Evolutionary conservation across 2,329 filamentous ascomycete genomes (phyloP), one percentile per base, ranked within the genome.

Genomic region (Cladophialophora chaetospira): DNA sequence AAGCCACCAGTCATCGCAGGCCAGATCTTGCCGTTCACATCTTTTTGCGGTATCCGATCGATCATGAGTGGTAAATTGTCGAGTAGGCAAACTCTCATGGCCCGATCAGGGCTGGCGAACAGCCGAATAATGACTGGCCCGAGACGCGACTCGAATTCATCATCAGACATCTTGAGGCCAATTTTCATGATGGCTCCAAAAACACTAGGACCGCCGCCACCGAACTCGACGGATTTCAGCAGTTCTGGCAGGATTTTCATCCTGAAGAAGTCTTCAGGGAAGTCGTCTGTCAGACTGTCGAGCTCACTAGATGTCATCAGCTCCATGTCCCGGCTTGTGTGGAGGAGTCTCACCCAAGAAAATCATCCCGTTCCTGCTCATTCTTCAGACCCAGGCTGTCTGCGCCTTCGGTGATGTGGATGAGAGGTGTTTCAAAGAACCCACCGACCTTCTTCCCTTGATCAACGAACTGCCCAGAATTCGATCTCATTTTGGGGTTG

Each of bases 211-310:
- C 94, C 94, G 25, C 94, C 94, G 9, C 93, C 94, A 5, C 94
- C 94, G 71, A 97, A 99, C 68, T 99, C 94, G n/a, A 97, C 91
- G 0, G 92, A 96, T 70, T 97, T 99, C n/a, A 99, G 81, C 26
- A 99, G 78, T 70, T 99, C 94, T 0, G 94, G 94, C 6, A 99
- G 79, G 3, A 99, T 86, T 69, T 97, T 99, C 82, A 96, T 89
- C 70, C 95, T 96, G 79, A 97, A 96, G 72, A 96, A 99, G 58
- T 97, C 94, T 69, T 97, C 93, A 0, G 94, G 94, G 60, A 97
- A 97, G 71, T 99, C 92, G 64, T 97, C 91, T 0, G 91, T 88
- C 4, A 97, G 81, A 58, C 88, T 82, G 64, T 96, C 91, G 4
- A 99, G 82, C 67, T 96, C 90, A 64, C 79, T 82, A 8, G 4